Evolutionary conservation across 164 flowering plant species (phyloP).

Genomic region (Kalanchoe fedtschenkoi): DNA sequence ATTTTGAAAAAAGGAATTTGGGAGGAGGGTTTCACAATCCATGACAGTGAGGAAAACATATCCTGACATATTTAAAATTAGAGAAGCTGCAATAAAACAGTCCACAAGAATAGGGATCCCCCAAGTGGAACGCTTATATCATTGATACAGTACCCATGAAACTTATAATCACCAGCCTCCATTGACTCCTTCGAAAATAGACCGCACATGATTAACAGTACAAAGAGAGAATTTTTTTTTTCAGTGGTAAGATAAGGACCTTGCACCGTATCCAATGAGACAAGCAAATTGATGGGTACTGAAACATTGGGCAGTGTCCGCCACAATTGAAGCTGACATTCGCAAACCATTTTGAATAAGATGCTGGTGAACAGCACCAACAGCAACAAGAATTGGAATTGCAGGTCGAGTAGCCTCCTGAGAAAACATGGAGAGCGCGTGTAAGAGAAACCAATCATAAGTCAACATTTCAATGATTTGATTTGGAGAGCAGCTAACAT

Average conservation of each 20-base stretch:
- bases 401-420: conserved; percentile 97
- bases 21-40: too few relatives aligned
- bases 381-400: conserved; percentile 95
- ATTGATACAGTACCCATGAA: too few relatives aligned
- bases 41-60: too few relatives aligned
- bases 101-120: too few relatives aligned
- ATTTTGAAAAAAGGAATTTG: too few relatives aligned
- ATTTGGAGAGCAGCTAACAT: neutral
- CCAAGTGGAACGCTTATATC: too few relatives aligned
- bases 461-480: neutral
- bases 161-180: neutral
- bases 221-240: neutral
- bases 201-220: neutral
- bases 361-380: conserved; percentile 99
- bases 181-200: neutral
- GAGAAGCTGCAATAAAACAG: too few relatives aligned
- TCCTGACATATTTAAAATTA: too few relatives aligned
- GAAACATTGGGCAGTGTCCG: conserved; percentile 99
- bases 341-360: conserved; percentile 95
- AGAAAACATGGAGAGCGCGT: neutral
- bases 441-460: neutral
- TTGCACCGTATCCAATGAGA: conserved; percentile 99
- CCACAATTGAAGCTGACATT: conserved; percentile 85
- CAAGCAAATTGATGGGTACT: conserved; percentile 99
- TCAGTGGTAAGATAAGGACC: conserved; percentile 30